A percentile compares a stretch with the other conserved stretches of the same genome.
Conservation (phyloP, 352 stramenopile species). For the Phytophthora sp. region DNA sequence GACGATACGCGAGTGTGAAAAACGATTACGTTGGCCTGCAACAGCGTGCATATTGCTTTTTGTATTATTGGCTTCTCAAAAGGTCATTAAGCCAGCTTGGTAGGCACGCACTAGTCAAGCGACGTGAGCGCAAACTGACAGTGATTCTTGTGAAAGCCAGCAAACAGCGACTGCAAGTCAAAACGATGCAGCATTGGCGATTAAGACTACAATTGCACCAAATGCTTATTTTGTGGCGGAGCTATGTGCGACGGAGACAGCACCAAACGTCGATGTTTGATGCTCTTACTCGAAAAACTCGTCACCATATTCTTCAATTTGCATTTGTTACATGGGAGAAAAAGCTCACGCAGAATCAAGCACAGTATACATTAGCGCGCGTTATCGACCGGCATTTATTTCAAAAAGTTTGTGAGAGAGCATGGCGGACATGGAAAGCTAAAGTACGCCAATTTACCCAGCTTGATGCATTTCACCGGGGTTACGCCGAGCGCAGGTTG, state of each 20-base stretch:
- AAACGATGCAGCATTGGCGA: slow-evolving; percentile 29
- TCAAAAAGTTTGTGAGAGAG: slow-evolving; percentile 24
- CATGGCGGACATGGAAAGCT: slow-evolving; percentile 25
- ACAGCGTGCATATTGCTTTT: slow-evolving; percentile 38
- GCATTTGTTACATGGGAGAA: slow-evolving; percentile 26
- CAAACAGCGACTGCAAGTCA: slow-evolving; percentile 12
- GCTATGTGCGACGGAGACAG: slow-evolving; percentile 11
- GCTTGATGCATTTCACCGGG: slow-evolving; percentile 11
- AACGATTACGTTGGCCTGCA: slow-evolving; percentile 14
- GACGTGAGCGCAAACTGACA: slow-evolving; percentile 12
- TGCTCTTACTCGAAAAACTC: slow-evolving; percentile 2
- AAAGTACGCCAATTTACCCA: slow-evolving; percentile 12
- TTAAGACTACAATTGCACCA: slow-evolving; percentile 19
- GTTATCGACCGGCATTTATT: slow-evolving; percentile 36
- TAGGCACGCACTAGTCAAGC: slow-evolving; percentile 16
- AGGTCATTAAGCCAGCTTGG: slow-evolving; percentile 20
- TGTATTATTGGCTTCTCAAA: slow-evolving; percentile 43
- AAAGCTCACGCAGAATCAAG: not conserved
- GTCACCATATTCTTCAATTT: slow-evolving; percentile 8
- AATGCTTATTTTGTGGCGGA: slow-evolving; percentile 15
- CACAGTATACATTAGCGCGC: slow-evolving; percentile 6
- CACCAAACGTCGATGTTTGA: slow-evolving; percentile 12
- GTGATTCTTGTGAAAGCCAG: slow-evolving; percentile 15
- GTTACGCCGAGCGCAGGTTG: slow-evolving; percentile 13
- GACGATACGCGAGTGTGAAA: slow-evolving; percentile 10